Evolutionary conservation across 2,329 filamentous ascomycete species (phyloP).

Genomic region (Verticillium nubilum): DNA sequence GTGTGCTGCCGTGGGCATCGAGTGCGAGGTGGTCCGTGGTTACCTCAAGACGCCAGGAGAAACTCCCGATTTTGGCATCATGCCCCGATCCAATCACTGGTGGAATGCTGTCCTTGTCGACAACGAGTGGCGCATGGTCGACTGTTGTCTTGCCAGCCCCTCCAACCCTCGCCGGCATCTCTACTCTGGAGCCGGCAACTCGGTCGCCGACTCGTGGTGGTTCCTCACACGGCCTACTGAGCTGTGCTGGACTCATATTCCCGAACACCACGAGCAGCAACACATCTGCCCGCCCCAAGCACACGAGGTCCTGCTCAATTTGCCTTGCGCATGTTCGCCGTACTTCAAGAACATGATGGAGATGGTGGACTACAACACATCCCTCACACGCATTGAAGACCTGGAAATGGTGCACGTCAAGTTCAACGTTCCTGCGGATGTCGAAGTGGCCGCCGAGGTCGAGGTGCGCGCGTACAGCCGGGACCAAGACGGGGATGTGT

Average conservation of each 20-base stretch:
- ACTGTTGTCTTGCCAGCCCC: constrained; percentile 85
- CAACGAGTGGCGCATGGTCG: constrained; percentile 93
- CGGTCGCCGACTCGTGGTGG: constrained; percentile 81
- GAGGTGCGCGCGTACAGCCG: constrained; percentile 76
- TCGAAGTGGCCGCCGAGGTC: constrained; percentile 89
- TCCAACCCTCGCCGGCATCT: constrained; percentile 75
- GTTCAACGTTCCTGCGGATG: constrained; percentile 79
- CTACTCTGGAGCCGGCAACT: constrained; percentile 68
- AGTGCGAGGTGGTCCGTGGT: constrained; percentile 80
- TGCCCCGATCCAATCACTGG: constrained; percentile 91
- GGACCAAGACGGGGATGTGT: constrained; percentile 85
- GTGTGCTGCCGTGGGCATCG: constrained; percentile 84
- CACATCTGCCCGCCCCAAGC: constrained; percentile 87
- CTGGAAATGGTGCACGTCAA: constrained; percentile 90
- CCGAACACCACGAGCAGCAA: constrained; percentile 80
- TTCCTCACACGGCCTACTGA: constrained; percentile 87
- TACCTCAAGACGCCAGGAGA: constrained; percentile 91
- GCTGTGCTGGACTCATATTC: constrained; percentile 93
- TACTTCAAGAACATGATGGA: constrained; percentile 81
- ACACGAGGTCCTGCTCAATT: constrained; percentile 76
- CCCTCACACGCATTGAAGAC: constrained; percentile 77
- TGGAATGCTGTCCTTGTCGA: constrained; percentile 96
- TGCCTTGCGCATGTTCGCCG: constrained; percentile 79
- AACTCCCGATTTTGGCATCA: constrained; percentile 68
- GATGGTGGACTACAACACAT: constrained; percentile 88